Evolutionary conservation across 2,329 filamentous ascomycete species (phyloP), one percentile per base, ranked within the genome.

Genomic region (Byssoonygena ceratinophila): DNA sequence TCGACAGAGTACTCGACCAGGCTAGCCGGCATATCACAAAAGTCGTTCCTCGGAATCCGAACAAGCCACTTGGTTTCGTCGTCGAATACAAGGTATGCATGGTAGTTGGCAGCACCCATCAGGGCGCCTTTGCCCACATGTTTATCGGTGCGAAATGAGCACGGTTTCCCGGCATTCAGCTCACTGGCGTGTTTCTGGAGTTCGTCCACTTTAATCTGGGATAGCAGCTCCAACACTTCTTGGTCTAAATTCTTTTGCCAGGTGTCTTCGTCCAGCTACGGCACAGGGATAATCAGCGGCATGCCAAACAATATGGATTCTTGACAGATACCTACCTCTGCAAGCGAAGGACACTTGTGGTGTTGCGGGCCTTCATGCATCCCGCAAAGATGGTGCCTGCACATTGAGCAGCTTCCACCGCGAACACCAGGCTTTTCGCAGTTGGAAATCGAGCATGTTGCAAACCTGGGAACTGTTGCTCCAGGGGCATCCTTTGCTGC

Each of bases 101-200:
- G 69, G 57, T 69, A 75, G 55, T 75, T 74, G 66, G 69, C 71
- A 2, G 70, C 68, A 1, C 70, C 71, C 67, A 75, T 74, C 0
- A 72, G 63, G 4, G 68, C 66, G 34, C 58, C 65, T 16, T 44
- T 60, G 63, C 20, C 55, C 66, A 2, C 57, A 56, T 58, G 58
- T 60, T 51, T 71, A 63, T 62, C 72, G 69, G n/a, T 61, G 56
- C 31, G 71, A 62, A 22, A 64, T n/a, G 61, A 64, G 51, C 68
- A 73, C 18, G 58, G 48, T 9, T 70, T 55, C 6, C 70, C 69
- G 8, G 58, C 31, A 18, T 68, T 67, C 31, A 74, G 55, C 50
- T 57, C 23, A 46, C 61, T 68, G 22, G 71, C 70, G 58, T 63
- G 63, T 20, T 39, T 39, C 64, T 56, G 29, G n/a, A 75, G 68